These are phyloP conservation scores for Pelargonium cotyledonis DNA, from an alignment of 441 rosid genomes.

Conservation along the genomic window DNA sequence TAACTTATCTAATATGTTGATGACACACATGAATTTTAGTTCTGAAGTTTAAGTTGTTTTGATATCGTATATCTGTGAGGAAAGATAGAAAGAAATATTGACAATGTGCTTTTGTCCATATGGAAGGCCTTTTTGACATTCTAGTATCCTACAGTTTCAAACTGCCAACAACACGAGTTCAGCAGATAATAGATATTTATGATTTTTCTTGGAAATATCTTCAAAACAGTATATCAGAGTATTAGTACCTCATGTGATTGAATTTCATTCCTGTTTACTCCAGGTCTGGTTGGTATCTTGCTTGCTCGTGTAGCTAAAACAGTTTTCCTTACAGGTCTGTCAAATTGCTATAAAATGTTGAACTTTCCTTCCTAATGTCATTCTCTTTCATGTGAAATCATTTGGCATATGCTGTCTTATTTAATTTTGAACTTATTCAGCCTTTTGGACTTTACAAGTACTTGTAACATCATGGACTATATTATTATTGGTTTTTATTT, in stretches of 20 bases:
- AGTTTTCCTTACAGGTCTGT: constrained; percentile 71
- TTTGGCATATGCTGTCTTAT: too few relatives aligned
- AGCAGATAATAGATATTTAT: neutral
- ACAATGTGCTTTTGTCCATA: too few relatives aligned
- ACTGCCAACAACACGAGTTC: neutral
- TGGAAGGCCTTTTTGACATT: too few relatives aligned
- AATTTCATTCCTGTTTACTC: constrained; percentile 25
- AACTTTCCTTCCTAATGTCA: neutral
- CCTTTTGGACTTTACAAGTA: too few relatives aligned
- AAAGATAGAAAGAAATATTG: too few relatives aligned
- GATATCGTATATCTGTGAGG: too few relatives aligned
- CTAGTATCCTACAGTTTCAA: too few relatives aligned
- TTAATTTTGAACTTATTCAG: too few relatives aligned
- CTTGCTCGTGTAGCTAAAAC: constrained; percentile 60
- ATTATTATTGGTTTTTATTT: neutral
- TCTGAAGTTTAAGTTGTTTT: too few relatives aligned
- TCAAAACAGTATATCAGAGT: too few relatives aligned
- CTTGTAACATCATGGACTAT: neutral
- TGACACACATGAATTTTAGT: too few relatives aligned
- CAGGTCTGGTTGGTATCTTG: constrained; percentile 77
- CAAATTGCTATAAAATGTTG: constrained; percentile 1
- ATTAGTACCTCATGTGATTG: constrained; percentile 13
- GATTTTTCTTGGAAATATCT: constrained; percentile 3
- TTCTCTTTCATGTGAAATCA: neutral
- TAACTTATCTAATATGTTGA: too few relatives aligned